Conservation (phyloP, 1,284 basidiomycete genomes). For the Macrocystidia cucumis region DNA sequence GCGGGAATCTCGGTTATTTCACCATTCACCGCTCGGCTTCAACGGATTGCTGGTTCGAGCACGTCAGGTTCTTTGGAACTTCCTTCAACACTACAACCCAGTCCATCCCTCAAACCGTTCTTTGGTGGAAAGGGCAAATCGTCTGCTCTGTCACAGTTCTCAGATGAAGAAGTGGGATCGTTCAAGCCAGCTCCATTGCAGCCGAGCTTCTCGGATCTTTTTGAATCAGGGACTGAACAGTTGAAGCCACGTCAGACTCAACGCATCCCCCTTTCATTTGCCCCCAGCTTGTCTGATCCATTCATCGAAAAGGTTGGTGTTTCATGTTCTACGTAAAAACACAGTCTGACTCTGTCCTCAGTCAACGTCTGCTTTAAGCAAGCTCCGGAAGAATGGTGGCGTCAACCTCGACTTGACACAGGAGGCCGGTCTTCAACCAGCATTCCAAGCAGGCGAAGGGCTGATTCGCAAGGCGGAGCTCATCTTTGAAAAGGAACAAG, state of each 20-base stretch:
- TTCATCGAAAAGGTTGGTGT: too few relatives aligned
- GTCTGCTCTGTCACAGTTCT: conserved; percentile 35
- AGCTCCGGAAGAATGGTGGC: conserved; percentile 18
- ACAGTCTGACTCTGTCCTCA: too few relatives aligned
- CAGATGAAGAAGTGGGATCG: conserved; percentile 24
- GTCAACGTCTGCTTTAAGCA: conserved; percentile 12
- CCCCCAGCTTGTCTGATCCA: too few relatives aligned
- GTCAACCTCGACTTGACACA: conserved; percentile 46
- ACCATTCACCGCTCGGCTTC: conserved; percentile 16
- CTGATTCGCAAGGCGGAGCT: conserved; percentile 50
- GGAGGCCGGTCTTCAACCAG: conserved; percentile 49
- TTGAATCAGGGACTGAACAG: conserved; percentile 28
- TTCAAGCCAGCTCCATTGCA: conserved; percentile 20
- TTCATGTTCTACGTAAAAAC: too few relatives aligned
- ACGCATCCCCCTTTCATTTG: too few relatives aligned
- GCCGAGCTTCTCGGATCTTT: conserved; percentile 40
- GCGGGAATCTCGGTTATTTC: conserved; percentile 7
- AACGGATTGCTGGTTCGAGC: conserved; percentile 11
- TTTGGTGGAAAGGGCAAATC: too few relatives aligned
- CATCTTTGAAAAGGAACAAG: conserved; percentile 75
- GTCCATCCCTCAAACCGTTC: conserved; percentile 13
- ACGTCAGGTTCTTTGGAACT: too few relatives aligned
- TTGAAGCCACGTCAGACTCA: too few relatives aligned
- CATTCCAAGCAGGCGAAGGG: conserved; percentile 48
- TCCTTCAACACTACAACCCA: conserved; percentile 13